Conservation (phyloP, 2,329 filamentous ascomycete species). For the Pestalotiopsis sp. region DNA sequence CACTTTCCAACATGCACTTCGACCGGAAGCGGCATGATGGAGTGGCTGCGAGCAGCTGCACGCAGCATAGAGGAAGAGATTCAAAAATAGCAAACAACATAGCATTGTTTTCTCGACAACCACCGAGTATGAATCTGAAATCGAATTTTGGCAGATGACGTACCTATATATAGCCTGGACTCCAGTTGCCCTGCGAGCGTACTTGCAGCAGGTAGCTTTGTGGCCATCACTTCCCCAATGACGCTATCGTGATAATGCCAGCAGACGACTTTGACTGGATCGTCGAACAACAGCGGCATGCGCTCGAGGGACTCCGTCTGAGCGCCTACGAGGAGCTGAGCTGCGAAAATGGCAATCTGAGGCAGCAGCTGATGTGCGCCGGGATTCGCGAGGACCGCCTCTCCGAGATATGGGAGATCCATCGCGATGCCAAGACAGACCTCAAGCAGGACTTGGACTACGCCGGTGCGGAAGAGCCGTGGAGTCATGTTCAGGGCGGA, state of each 20-base stretch:
- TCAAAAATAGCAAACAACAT: neutral
- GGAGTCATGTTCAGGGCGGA: neutral
- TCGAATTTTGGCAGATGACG: neutral
- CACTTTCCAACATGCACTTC: neutral
- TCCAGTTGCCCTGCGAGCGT: neutral
- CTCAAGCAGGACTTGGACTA: neutral
- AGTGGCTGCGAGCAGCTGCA: neutral
- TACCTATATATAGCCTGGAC: neutral
- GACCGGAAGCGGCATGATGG: neutral
- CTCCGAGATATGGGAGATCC: neutral
- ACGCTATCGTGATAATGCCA: neutral
- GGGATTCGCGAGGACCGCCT: neutral
- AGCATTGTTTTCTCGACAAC: neutral
- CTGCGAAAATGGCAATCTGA: neutral
- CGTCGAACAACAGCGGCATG: neutral
- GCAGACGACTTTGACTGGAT: neutral
- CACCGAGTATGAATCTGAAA: neutral
- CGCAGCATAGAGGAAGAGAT: neutral
- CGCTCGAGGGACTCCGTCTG: neutral
- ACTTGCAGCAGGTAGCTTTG: neutral
- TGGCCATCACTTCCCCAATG: neutral
- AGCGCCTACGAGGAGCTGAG: neutral
- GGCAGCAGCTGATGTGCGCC: neutral
- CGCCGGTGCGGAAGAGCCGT: neutral
- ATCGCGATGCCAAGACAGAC: neutral